phyloP scores from a whole-genome alignment of 192 early-diverging fungal genomes.

The Podila horticola region DNA sequence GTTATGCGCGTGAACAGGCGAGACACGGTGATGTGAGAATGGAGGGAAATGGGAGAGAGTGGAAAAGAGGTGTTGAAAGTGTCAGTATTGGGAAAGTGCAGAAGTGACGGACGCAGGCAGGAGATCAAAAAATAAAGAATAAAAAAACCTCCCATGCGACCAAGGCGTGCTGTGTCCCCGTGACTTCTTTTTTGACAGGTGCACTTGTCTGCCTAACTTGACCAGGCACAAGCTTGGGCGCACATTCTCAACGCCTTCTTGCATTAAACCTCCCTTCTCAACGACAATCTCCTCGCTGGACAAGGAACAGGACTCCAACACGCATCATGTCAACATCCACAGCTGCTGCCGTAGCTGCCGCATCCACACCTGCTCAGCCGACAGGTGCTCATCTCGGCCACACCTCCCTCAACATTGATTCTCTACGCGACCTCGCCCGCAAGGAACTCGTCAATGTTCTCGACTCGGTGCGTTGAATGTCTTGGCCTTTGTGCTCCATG shows the following conservation, averaged over 20 bases:
- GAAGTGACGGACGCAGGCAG: not conserved
- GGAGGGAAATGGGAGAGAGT: not conserved
- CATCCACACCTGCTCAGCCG: slow-evolving; percentile 41
- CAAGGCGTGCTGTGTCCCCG: too few species aligned
- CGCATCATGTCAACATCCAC: slow-evolving; percentile 40
- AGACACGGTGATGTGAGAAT: not conserved
- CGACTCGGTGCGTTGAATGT: slow-evolving; percentile 68
- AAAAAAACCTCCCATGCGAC: too few species aligned
- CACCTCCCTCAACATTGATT: slow-evolving; percentile 61
- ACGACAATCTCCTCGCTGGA: not conserved
- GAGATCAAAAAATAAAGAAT: not conserved
- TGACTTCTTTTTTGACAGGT: too few species aligned
- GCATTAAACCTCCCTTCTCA: not conserved
- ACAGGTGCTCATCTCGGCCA: slow-evolving; percentile 61
- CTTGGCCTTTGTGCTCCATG: too few species aligned
- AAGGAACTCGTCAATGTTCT: slow-evolving; percentile 74
- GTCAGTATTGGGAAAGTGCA: not conserved
- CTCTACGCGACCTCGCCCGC: slow-evolving; percentile 68
- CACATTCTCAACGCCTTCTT: not conserved
- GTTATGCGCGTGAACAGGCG: not conserved
- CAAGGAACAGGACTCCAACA: not conserved
- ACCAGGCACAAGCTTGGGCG: too few species aligned
- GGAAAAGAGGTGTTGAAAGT: not conserved
- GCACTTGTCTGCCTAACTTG: too few species aligned
- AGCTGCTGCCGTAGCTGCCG: slow-evolving; percentile 44